phyloP scores from a whole-genome alignment of 1,284 basidiomycete genomes.

The Sanguinoderma infundibulare region DNA sequence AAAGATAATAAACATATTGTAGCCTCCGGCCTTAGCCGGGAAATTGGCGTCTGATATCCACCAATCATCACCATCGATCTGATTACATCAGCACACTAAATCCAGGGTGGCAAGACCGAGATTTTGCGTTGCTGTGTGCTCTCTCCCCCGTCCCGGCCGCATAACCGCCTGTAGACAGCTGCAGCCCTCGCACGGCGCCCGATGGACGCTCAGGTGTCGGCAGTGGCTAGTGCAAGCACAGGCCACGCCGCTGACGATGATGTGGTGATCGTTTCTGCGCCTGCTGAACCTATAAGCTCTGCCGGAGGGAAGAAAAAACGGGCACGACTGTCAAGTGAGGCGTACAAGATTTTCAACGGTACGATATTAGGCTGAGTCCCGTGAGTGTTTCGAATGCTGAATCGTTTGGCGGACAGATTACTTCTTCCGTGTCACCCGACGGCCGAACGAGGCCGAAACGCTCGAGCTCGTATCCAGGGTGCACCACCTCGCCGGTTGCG shows the following conservation, averaged over 20 bases:
- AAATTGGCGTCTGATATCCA: too few species aligned
- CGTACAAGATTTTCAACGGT: neutral
- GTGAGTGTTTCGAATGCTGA: neutral
- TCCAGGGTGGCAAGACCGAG: too few species aligned
- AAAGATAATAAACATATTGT: too few species aligned
- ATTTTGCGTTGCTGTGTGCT: too few species aligned
- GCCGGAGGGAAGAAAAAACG: neutral
- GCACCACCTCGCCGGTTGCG: neutral
- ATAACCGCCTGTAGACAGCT: neutral
- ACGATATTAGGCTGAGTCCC: neutral
- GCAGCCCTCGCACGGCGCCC: neutral
- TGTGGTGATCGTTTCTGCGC: neutral
- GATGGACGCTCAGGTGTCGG: too few species aligned
- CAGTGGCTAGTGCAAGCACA: too few species aligned
- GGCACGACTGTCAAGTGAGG: neutral
- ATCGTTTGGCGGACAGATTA: neutral
- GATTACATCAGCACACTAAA: neutral
- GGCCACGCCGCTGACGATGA: neutral
- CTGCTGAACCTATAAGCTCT: too few species aligned
- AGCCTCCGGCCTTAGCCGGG: too few species aligned
- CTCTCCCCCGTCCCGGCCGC: too few species aligned
- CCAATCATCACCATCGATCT: too few species aligned
- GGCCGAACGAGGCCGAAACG: neutral
- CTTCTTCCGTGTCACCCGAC: neutral
- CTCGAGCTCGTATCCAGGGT: neutral